A percentile compares a stretch with the other conserved stretches of the same genome.
phyloP scores from a whole-genome alignment of 2,329 filamentous ascomycete genomes.

The Paracoccidioides lutzii region DNA sequence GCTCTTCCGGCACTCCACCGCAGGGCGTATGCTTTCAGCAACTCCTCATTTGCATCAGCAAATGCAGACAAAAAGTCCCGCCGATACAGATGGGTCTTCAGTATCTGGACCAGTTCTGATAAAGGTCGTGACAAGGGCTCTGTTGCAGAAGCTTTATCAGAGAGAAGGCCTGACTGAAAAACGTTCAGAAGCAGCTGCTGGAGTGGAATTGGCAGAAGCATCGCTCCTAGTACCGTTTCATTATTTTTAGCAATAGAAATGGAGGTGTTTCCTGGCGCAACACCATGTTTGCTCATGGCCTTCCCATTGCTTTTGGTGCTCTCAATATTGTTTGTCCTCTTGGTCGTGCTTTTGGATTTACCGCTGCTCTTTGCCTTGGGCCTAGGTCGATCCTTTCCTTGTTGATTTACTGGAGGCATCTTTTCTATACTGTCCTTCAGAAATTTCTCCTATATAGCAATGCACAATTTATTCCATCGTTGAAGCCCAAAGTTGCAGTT shows the following conservation, averaged over 20 bases:
- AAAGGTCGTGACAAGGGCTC: constrained; percentile 32
- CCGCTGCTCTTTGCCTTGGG: neutral
- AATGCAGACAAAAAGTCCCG: constrained; percentile 78
- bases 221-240: neutral
- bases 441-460: neutral
- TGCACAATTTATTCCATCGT: neutral
- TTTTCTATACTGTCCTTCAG: neutral
- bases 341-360: neutral
- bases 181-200: constrained; percentile 62
- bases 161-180: constrained; percentile 52
- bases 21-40: constrained; percentile 71
- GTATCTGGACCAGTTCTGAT: constrained; percentile 53
- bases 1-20: constrained; percentile 84
- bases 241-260: neutral
- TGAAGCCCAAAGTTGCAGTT: neutral
- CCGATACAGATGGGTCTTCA: constrained; percentile 76
- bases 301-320: neutral
- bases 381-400: neutral
- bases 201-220: constrained; percentile 36
- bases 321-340: neutral
- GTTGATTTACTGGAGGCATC: neutral
- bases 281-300: no score
- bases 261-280: neutral
- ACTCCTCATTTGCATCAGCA: constrained; percentile 45
- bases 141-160: constrained; percentile 13